Evolutionary conservation across 2,329 filamentous ascomycete species (phyloP).

Genomic region (Apiospora arundinis): DNA sequence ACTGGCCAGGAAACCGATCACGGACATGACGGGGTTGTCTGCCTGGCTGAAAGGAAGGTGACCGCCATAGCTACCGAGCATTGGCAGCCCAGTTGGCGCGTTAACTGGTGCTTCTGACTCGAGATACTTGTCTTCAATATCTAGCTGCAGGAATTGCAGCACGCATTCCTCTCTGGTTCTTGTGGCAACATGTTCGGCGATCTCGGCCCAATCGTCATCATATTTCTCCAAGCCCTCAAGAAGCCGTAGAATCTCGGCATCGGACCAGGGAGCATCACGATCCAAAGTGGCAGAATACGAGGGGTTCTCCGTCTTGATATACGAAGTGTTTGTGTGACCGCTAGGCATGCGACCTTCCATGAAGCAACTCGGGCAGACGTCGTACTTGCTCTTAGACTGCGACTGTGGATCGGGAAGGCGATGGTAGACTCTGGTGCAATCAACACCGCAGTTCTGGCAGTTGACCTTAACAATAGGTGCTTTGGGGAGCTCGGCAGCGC

Average conservation of each 20-base stretch:
- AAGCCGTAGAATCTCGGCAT: slow-evolving; percentile 86
- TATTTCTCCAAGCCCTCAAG: slow-evolving; percentile 91
- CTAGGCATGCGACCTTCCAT: slow-evolving; percentile 82
- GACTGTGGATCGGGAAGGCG: slow-evolving; percentile 65
- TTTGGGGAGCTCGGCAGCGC: slow-evolving; percentile 62
- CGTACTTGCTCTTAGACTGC: slow-evolving; percentile 72
- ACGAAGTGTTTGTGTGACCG: slow-evolving; percentile 80
- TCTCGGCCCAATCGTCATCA: slow-evolving; percentile 94
- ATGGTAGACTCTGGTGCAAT: slow-evolving; percentile 75
- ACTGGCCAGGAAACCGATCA: slow-evolving; percentile 91
- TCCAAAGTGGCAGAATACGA: slow-evolving; percentile 80
- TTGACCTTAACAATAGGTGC: slow-evolving; percentile 72
- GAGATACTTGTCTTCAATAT: slow-evolving; percentile 97
- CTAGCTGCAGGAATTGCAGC: slow-evolving; percentile 91
- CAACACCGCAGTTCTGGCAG: slow-evolving; percentile 90
- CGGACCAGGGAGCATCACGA: slow-evolving; percentile 87
- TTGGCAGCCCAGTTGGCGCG: slow-evolving; percentile 63
- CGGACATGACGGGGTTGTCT: slow-evolving; percentile 96
- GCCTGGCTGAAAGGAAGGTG: slow-evolving; percentile 88
- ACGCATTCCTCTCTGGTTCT: slow-evolving; percentile 96
- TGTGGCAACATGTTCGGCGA: slow-evolving; percentile 90
- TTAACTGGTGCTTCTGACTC: slow-evolving; percentile 72
- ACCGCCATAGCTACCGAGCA: slow-evolving; percentile 76
- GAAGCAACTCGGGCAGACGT: slow-evolving; percentile 91
- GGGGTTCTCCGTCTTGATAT: slow-evolving; percentile 89